Base-by-base conservation (phyloP, 495 filamentous ascomycete genomes). In the Hypoxylon perforatum region DNA sequence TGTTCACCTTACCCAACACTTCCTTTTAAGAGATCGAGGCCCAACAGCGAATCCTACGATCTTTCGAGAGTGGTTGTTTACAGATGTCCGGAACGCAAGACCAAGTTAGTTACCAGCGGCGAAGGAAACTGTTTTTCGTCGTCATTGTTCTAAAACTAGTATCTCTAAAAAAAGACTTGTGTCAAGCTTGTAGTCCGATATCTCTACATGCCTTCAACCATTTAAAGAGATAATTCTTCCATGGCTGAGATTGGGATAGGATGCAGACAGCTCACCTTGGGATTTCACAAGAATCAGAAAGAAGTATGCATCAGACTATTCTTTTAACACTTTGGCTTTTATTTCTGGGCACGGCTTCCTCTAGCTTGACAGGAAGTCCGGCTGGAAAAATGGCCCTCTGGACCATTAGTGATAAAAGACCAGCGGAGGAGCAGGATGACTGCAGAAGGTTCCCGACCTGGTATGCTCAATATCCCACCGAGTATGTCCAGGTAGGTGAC, bases 381-480 rank as follows among this genome's bases (percentile, higher is more conserved):
- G 39, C 39, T 42, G 39, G 39, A 15, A 42, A 17, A 8, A 42
- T 42, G 39, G 39, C 39, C 39, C 39, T 42, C 39, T 42, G 39
- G 39, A 42, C 39, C n/a, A n/a, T 42, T 15, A n/a, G 39, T 17
- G 14, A 42, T 3, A 17, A 42, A 12, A 42, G 39, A 17, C 39
- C 9, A 42, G 14, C 14, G 2, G 39, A 42, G 4, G 39, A 42
- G 39, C 39, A 42, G n/a, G 39, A 42, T 42, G 39, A 42, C 39
- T 42, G 39, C 39, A 42, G 17, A 17, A 42, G 15, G 12, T 42
- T 42, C 39, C 39, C 39, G 39, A 42, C 39, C n/a, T 42, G 39
- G 39, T 42, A 42, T 17, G 39, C 39, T 42, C 39, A 42, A 17
- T 42, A 42, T 17, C 39, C 39, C 8, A 42, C 39, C 8, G 39